Evolutionary conservation across 2,329 filamentous ascomycete species (phyloP).

Genomic region (Fusarium sp.): DNA sequence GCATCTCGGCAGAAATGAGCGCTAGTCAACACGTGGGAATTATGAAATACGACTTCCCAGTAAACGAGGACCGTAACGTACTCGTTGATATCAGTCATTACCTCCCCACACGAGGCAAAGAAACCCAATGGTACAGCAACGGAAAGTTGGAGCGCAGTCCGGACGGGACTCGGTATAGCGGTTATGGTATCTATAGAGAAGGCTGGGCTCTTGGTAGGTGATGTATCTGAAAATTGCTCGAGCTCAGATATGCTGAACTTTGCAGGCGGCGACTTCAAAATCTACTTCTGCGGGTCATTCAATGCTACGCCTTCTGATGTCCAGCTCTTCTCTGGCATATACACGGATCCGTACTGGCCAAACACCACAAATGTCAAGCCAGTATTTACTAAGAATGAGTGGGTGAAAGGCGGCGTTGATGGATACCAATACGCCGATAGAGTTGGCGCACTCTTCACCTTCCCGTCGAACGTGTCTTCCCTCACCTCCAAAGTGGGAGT

Average conservation of each 20-base stretch:
- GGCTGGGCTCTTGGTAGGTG: slow-evolving; percentile 20
- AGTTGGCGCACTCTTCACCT: slow-evolving; percentile 67
- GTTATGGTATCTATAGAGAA: slow-evolving; percentile 60
- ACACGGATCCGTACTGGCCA: slow-evolving; percentile 61
- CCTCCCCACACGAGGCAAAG: slow-evolving; percentile 58
- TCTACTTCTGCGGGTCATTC: slow-evolving; percentile 34
- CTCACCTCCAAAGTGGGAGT: slow-evolving; percentile 67
- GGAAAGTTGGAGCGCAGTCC: slow-evolving; percentile 57
- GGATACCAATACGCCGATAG: slow-evolving; percentile 67
- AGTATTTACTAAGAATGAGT: slow-evolving; percentile 66
- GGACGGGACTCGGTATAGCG: slow-evolving; percentile 58
- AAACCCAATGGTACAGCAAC: slow-evolving; percentile 60
- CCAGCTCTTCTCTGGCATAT: slow-evolving; percentile 59
- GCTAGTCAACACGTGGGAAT: slow-evolving; percentile 66
- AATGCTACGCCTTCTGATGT: slow-evolving; percentile 44
- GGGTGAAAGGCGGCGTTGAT: slow-evolving; percentile 64
- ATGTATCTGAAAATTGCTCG: neutral
- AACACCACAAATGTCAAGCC: slow-evolving; percentile 53
- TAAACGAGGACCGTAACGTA: slow-evolving; percentile 57
- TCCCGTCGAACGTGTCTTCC: slow-evolving; percentile 53
- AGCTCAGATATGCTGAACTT: neutral
- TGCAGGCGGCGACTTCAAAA: slow-evolving; percentile 28
- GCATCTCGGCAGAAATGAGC: slow-evolving; percentile 64
- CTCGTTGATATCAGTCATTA: slow-evolving; percentile 65
- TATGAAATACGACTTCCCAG: slow-evolving; percentile 66